Base-by-base conservation (phyloP, 768 basidiomycete species). In the Gyrodon lividus region DNA sequence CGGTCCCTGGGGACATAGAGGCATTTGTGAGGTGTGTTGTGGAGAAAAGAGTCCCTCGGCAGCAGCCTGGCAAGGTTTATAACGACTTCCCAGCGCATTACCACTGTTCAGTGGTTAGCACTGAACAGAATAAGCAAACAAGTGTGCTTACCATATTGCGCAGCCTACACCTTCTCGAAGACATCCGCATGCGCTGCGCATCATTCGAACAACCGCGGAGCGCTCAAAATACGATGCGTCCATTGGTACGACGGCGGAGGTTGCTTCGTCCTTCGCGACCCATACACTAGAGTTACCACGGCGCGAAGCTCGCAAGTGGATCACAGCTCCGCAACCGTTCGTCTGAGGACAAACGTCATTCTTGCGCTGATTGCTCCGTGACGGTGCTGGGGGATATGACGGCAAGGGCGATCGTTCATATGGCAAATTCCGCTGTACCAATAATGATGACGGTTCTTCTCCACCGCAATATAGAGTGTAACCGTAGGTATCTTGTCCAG, bases 121-220 rank as follows among this genome's bases (percentile, higher is more conserved):
- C 22, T 20, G 44, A 16, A 41, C 24, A 19, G n/a, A 50, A 47
- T n/a, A 46, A 38, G 31, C 1, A 22, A 26, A 41, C 3, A 40
- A 4, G 37, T 7, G 31, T 6, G 67, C 76, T 61, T 46, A 76
- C 81, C 82, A 86, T 40, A 74, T 74, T 2, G 77, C 74, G 68
- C 86, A 89, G 17, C 83, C 86, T 9, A 89, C 72, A 5, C 84
- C 85, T 64, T 87, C 84, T 30, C 82, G 76, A 34, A 82, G 64
- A 58, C 86, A 89, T 13, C 86, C 84, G 57, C 86, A 88, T 3
- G 79, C 69, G 54, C 77, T 81, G 54, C 71, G 72, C 50, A 78
- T 70, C 64, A 80, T 77, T 64, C 76, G 76, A 34, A 77, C 74
- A 16, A 77, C 70, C 13, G 74, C 69, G 12, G 70, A 57, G 30